Evolutionary conservation across 2,329 filamentous ascomycete species (phyloP), one percentile per base, ranked within the genome.

Genomic region (Boeremia lycopersici): DNA sequence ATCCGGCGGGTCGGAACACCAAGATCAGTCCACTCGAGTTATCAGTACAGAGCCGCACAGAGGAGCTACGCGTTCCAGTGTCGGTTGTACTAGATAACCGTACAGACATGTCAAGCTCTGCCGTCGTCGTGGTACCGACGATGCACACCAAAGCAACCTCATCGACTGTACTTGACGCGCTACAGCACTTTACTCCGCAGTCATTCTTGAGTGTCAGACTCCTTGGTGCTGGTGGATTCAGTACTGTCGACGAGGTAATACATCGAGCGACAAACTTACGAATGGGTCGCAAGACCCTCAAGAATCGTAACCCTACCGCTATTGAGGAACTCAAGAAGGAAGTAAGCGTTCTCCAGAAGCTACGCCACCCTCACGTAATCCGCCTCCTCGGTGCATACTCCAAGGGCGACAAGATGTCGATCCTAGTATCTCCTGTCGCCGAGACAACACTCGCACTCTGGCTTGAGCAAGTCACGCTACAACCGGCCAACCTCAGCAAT

Each of bases 321-420:
- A 53, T 71, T 6, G 64, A 69, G 15, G 72, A 75, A 35, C 56
- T 75, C 8, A 68, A 62, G 56, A 71, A 74, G 57, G 73, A 75
- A 56, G 71, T 75, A 5, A 57, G 61, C 40, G 62, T 72, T 19
- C 66, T 76, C 2, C 70, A 75, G 60, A 74, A 74, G 51, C 69
- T 75, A 25, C 71, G 72, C 45, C 73, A 75, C 42, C 71, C 73
- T 31, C 73, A 75, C 52, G 65, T 74, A n/a, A 70, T 75, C 40
- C 71, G 71, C n/a, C 65, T 74, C 58, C 62, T 74, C 7, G 72
- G 68, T 23, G 63, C 70, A n/a, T 74, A 74, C 45, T 64, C 69
- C 3, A 70, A 67, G 57, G 71, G 64, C 33, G 67, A 74, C 54
- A 75, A 70, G 65, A 67, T 74, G 59, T 74, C 71, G 6, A 71